A percentile compares a stretch with the other conserved stretches of the same genome.
These are phyloP conservation scores for Dothideomycetes sp. DNA, from an alignment of 2,329 filamentous ascomycete species.

Conservation along the genomic window DNA sequence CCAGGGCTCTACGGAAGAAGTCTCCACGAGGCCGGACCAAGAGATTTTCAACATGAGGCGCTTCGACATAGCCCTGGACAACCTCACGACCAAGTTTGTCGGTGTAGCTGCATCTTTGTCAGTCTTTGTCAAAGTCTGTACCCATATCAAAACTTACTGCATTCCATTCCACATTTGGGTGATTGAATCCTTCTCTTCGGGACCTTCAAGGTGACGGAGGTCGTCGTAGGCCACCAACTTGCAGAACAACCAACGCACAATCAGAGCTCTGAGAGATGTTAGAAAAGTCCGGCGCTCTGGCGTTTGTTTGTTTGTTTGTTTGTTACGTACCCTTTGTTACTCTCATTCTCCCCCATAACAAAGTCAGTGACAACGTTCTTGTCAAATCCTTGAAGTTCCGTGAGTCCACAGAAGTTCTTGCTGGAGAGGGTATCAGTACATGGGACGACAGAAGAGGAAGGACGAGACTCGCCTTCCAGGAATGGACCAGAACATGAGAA, in stretches of 20 bases:
- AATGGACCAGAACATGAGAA: slow-evolving; percentile 10
- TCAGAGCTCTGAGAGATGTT: background rate
- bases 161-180: slow-evolving; percentile 15
- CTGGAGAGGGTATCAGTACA: slow-evolving; percentile 2
- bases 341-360: slow-evolving; percentile 2
- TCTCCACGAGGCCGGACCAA: slow-evolving; percentile 3
- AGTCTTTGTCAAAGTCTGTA: background rate
- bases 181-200: background rate
- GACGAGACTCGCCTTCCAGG: slow-evolving; percentile 10
- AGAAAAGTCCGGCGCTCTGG: too few species aligned
- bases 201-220: slow-evolving; percentile 2
- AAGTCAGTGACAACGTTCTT: slow-evolving; percentile 6
- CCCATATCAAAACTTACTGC: slow-evolving; percentile 3
- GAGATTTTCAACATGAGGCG: slow-evolving; percentile 10
- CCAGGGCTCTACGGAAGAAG: slow-evolving; percentile 3
- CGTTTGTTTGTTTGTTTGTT: background rate
- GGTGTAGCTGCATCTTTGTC: slow-evolving; percentile 4
- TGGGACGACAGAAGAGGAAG: background rate
- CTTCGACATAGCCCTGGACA: slow-evolving; percentile 8
- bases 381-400: slow-evolving; percentile 6
- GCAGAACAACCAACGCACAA: slow-evolving; percentile 4
- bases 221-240: slow-evolving; percentile 12
- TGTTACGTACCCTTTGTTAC: background rate
- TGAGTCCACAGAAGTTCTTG: slow-evolving; percentile 12
- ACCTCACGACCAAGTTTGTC: slow-evolving; percentile 9